These are phyloP conservation scores for Gloeostereum incarnatum DNA, from an alignment of 768 basidiomycete species.

Conservation along the genomic window DNA sequence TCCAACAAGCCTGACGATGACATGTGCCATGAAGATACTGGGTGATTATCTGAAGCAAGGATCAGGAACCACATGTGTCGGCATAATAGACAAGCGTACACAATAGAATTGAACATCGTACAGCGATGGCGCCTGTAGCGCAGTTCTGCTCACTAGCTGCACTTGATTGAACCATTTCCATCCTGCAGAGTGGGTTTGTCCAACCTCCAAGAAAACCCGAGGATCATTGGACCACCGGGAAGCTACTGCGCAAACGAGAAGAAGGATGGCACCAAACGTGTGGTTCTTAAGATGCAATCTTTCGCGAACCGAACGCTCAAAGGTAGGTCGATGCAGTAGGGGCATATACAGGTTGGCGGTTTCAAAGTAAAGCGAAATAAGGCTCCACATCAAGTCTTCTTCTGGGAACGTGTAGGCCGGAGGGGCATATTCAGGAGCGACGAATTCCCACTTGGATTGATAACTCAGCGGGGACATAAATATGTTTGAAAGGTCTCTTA, in stretches of 20 bases:
- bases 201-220: slow-evolving; percentile 41
- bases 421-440: slow-evolving; percentile 13
- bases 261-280: slow-evolving; percentile 35
- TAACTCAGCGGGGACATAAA: neutral
- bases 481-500: slow-evolving; percentile 7
- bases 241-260: slow-evolving; percentile 51
- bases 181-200: slow-evolving; percentile 34
- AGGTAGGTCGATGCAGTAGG: slow-evolving; percentile 66
- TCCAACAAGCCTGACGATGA: slow-evolving; percentile 51
- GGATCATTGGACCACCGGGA: slow-evolving; percentile 51
- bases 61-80: neutral
- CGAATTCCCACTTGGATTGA: slow-evolving; percentile 2
- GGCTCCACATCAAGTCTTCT: slow-evolving; percentile 35
- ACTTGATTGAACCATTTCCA: slow-evolving; percentile 65
- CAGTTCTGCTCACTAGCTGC: slow-evolving; percentile 46
- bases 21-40: slow-evolving; percentile 38
- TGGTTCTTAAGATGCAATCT: slow-evolving; percentile 41
- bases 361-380: slow-evolving; percentile 63
- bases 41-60: slow-evolving; percentile 29
- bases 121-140: slow-evolving; percentile 49
- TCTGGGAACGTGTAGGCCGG: slow-evolving; percentile 38
- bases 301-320: slow-evolving; percentile 39
- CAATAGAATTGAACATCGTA: slow-evolving; percentile 66
- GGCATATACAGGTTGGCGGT: slow-evolving; percentile 47
- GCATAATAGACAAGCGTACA: slow-evolving; percentile 27